A percentile compares a stretch with the other conserved stretches of the same genome.
These are phyloP conservation scores for Suhomyces pyralidae DNA, from an alignment of 805 yeast species.

Conservation along the genomic window DNA sequence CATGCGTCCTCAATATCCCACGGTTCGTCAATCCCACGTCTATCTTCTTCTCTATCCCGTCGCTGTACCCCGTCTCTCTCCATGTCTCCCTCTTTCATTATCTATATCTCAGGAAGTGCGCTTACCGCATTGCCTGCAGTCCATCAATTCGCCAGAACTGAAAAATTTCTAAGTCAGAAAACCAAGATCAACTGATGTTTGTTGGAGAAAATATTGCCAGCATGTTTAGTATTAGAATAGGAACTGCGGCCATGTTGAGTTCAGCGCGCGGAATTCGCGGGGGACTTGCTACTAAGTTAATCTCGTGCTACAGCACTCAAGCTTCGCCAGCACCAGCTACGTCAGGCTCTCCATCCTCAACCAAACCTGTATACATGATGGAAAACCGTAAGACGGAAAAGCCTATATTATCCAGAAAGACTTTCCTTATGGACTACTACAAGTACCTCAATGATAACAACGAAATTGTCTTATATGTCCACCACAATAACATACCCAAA, in stretches of 20 bases:
- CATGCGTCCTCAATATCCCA: background rate
- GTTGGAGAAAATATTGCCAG: background rate
- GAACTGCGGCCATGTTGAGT: background rate
- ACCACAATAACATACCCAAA: conserved; percentile 77
- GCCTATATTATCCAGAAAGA: conserved; percentile 71
- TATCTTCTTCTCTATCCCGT: background rate
- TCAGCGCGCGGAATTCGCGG: background rate
- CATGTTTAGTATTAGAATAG: background rate
- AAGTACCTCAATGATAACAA: conserved; percentile 63
- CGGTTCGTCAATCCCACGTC: background rate
- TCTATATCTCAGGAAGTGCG: background rate
- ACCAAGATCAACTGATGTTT: background rate
- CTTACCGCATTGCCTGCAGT: background rate
- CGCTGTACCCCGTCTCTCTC: background rate
- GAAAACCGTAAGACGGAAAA: conserved; percentile 51
- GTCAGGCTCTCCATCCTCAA: background rate
- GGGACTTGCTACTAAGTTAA: background rate
- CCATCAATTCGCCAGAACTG: background rate
- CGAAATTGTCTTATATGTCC: conserved; percentile 73
- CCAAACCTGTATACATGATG: conserved; percentile 5
- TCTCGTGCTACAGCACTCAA: conserved; percentile 2
- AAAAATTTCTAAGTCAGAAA: background rate
- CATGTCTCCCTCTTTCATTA: background rate
- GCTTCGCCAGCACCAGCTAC: conserved; percentile 1
- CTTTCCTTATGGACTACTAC: conserved; percentile 79